These are phyloP conservation scores for Cryptococcus sp. DNA, from an alignment of 1,284 basidiomycete species.

Conservation along the genomic window DNA sequence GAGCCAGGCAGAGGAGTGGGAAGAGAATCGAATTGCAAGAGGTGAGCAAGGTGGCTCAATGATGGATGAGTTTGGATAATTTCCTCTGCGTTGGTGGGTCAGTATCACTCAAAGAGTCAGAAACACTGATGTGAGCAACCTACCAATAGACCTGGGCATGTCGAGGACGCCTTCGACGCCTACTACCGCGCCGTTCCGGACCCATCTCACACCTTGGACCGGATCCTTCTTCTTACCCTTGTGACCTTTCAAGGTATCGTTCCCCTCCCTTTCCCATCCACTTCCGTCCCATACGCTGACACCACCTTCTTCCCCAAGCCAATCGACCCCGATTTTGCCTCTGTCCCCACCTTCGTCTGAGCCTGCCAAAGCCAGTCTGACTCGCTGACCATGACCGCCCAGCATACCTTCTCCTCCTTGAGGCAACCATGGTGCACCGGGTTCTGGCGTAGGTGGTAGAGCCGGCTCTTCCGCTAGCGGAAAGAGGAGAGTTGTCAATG, in stretches of 20 bases:
- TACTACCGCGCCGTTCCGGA: constrained; percentile 75
- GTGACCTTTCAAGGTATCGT: constrained; percentile 13
- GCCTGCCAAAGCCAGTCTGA: constrained; percentile 61
- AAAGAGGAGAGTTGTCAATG: constrained; percentile 67
- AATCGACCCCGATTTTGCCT: constrained; percentile 69
- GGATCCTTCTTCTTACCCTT: constrained; percentile 33
- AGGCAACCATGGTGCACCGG: constrained; percentile 81
- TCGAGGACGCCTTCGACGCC: constrained; percentile 74
- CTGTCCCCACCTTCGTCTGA: constrained; percentile 54
- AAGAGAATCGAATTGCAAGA: constrained; percentile 63
- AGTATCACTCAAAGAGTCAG: not conserved
- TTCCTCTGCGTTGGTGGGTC: constrained; percentile 54
- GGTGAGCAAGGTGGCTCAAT: constrained; percentile 65
- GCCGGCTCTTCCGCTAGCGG: constrained; percentile 59
- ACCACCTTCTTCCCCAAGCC: constrained; percentile 66
- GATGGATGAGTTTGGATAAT: constrained; percentile 63
- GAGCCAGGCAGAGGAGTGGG: constrained; percentile 61
- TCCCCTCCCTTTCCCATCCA: constrained; percentile 35
- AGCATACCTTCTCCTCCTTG: constrained; percentile 70
- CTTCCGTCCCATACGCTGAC: constrained; percentile 43
- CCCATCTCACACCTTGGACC: constrained; percentile 54
- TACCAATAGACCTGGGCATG: constrained; percentile 74
- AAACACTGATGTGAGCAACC: constrained; percentile 29
- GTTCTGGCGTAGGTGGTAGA: constrained; percentile 66
- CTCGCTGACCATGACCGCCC: constrained; percentile 76